Evolutionary conservation across 1,139 yeast genomes (phyloP).

Genomic region (Hansenula sp.): DNA sequence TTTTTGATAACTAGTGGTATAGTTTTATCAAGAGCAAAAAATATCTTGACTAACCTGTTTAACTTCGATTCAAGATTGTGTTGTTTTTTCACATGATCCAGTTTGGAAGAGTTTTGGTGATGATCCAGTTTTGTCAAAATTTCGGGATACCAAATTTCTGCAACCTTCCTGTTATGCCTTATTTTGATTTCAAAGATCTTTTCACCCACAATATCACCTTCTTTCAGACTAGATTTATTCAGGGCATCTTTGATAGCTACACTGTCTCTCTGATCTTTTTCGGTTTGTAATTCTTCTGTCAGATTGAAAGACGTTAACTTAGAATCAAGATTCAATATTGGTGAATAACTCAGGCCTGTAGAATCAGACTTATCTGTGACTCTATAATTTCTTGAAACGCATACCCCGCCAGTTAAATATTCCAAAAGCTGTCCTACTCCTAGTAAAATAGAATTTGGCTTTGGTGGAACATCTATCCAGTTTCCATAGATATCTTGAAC

Average conservation of each 20-base stretch:
- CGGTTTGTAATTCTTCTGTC: background rate
- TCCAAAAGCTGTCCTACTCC: slow-evolving; percentile 49
- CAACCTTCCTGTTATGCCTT: slow-evolving; percentile 57
- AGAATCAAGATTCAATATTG: slow-evolving; percentile 27
- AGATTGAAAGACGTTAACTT: slow-evolving; percentile 19
- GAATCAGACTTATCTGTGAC: slow-evolving; percentile 44
- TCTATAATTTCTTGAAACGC: slow-evolving; percentile 53
- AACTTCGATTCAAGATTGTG: too few relatives aligned
- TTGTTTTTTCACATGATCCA: too few relatives aligned
- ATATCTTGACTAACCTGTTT: slow-evolving; percentile 15
- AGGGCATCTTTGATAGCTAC: background rate
- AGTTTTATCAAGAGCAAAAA: slow-evolving; percentile 15
- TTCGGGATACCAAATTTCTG: slow-evolving; percentile 55
- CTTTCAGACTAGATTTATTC: slow-evolving; percentile 29
- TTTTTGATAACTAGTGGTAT: slow-evolving; percentile 12
- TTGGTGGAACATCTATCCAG: slow-evolving; percentile 49
- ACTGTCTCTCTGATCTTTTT: background rate
- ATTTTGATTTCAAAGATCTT: slow-evolving; percentile 52
- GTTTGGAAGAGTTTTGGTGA: too few relatives aligned
- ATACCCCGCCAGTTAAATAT: slow-evolving; percentile 45
- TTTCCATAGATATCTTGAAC: slow-evolving; percentile 55
- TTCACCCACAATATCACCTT: slow-evolving; percentile 39
- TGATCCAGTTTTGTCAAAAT: slow-evolving; percentile 24
- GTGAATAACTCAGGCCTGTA: slow-evolving; percentile 40
- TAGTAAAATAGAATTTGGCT: slow-evolving; percentile 36